Conservation (phyloP, 2,329 filamentous ascomycete species). For the Setomelanomma holmii region DNA sequence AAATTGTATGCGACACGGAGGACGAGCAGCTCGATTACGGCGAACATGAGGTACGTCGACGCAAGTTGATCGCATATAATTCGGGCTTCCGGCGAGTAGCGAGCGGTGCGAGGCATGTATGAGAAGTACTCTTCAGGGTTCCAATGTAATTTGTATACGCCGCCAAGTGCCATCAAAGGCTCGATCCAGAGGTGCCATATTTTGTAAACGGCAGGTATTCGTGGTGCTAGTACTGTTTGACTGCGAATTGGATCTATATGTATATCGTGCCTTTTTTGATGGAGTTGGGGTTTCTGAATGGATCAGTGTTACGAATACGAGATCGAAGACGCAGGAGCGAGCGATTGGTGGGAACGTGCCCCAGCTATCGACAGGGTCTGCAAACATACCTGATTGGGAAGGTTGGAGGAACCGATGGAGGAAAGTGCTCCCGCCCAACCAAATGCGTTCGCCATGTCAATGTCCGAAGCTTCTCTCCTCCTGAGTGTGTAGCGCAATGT, state of each 20-base stretch:
- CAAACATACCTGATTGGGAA: constrained; percentile 6
- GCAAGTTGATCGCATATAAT: constrained; percentile 77
- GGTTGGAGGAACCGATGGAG: not conserved
- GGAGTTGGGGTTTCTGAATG: not conserved
- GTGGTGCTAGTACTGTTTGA: not conserved
- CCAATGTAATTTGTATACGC: constrained; percentile 60
- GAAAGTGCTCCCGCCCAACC: not conserved
- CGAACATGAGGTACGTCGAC: constrained; percentile 78
- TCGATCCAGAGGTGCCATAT: constrained; percentile 79
- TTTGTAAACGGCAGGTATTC: constrained; percentile 65
- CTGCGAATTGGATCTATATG: not conserved
- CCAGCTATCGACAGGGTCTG: not conserved
- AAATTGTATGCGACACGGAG: constrained; percentile 72
- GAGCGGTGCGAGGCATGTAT: constrained; percentile 63
- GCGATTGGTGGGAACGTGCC: constrained; percentile 12
- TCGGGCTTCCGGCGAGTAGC: constrained; percentile 45
- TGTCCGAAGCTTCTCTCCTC: no score
- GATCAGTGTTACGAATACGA: not conserved
- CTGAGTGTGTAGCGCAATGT: no score
- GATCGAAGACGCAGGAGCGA: not conserved
- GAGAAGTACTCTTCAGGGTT: constrained; percentile 64
- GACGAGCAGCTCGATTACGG: constrained; percentile 77
- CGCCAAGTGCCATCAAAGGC: constrained; percentile 61
- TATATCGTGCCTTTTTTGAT: not conserved
- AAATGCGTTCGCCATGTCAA: not conserved